Conservation (phyloP, 306 rosid genomes). For the Casuarina cunninghamiana region DNA sequence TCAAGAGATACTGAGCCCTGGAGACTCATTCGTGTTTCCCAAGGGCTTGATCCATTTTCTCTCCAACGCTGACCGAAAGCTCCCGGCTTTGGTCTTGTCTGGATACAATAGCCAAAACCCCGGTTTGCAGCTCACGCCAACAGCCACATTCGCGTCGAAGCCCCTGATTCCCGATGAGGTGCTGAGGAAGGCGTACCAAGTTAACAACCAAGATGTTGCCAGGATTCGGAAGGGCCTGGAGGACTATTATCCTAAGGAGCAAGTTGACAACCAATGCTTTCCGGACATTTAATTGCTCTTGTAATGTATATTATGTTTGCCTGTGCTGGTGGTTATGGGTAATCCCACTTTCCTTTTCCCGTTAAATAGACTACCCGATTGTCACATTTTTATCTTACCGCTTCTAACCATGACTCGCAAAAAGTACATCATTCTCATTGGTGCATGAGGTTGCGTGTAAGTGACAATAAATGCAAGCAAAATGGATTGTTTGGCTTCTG, state of each 20-base stretch:
- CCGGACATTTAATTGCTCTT: slow-evolving; percentile 1
- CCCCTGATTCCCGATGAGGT: slow-evolving; percentile 38
- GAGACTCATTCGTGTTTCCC: slow-evolving; percentile 72
- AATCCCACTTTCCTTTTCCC: background rate
- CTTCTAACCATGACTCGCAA: background rate
- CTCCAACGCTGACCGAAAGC: slow-evolving; percentile 35
- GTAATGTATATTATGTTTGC: background rate
- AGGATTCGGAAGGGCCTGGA: slow-evolving; percentile 43
- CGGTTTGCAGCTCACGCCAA: slow-evolving; percentile 41
- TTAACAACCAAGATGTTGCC: slow-evolving; percentile 36
- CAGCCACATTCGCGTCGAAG: slow-evolving; percentile 50
- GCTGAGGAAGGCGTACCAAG: slow-evolving; percentile 43
- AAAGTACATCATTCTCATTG: background rate
- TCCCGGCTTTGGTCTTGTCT: slow-evolving; percentile 46
- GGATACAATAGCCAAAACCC: slow-evolving; percentile 78
- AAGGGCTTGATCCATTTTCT: slow-evolving; percentile 61
- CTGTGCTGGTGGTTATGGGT: slow-evolving; percentile 3
- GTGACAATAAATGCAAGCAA: background rate
- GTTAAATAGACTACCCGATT: background rate
- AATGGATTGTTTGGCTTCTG: background rate
- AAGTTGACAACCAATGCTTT: background rate
- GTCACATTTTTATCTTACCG: background rate
- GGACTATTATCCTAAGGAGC: slow-evolving; percentile 23
- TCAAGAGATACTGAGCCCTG: slow-evolving; percentile 37
- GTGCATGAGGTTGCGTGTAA: background rate